Conservation (phyloP, 495 filamentous ascomycete genomes). For the Penicillium tannophilum region DNA sequence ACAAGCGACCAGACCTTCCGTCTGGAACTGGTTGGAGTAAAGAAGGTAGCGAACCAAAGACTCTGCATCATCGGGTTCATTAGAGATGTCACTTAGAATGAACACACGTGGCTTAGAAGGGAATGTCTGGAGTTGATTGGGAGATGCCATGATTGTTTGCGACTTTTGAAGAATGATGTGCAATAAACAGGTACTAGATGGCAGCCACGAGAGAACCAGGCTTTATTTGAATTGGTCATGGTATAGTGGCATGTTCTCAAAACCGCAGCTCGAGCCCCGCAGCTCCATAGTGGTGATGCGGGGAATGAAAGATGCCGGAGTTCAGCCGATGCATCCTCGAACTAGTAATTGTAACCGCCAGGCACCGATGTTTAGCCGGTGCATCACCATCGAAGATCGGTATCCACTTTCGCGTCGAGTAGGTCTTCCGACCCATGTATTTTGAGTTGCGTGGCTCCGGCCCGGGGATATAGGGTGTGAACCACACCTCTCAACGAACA, state of each 20-base stretch:
- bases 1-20: conserved; percentile 31
- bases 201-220: neutral
- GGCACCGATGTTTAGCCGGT: neutral
- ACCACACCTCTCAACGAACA: too few relatives aligned
- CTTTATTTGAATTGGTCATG: conserved; percentile 4
- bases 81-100: conserved; percentile 31
- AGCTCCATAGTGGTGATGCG: conserved; percentile 7
- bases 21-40: conserved; percentile 30
- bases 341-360: conserved; percentile 4
- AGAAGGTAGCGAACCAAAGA: conserved; percentile 30
- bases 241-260: neutral
- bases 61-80: conserved; percentile 36
- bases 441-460: neutral
- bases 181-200: too few relatives aligned
- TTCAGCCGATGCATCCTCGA: conserved; percentile 2
- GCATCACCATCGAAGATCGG: neutral
- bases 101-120: conserved; percentile 20
- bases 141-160: conserved; percentile 11
- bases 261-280: conserved; percentile 12
- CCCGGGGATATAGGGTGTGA: neutral
- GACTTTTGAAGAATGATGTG: too few relatives aligned
- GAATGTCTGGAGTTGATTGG: conserved; percentile 12
- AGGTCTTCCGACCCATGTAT: neutral
- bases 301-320: conserved; percentile 1
- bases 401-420: neutral